Percentiles rank a stretch among this genome's conserved stretches.
Evolutionary conservation across 768 basidiomycete species (phyloP).

Genomic region (Cyathus striatus): DNA sequence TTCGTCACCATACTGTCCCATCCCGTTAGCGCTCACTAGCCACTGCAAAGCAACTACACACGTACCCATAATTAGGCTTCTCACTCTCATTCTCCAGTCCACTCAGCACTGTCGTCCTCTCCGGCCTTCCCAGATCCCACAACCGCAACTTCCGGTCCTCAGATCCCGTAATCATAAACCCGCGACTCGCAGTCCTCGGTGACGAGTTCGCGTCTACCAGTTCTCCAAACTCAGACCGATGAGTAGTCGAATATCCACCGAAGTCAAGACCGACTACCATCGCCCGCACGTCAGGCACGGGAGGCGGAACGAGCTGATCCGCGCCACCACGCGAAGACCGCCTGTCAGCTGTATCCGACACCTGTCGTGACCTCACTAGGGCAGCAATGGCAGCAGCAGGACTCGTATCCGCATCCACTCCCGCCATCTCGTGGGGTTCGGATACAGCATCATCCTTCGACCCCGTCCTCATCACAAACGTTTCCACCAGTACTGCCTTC

Average conservation of each 20-base stretch:
- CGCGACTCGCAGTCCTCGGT: constrained; percentile 42
- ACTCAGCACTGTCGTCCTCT: constrained; percentile 75
- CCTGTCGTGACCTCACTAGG: constrained; percentile 66
- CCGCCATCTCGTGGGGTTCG: constrained; percentile 47
- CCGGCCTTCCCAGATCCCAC: constrained; percentile 78
- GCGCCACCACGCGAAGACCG: constrained; percentile 26
- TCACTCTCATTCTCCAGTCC: constrained; percentile 75
- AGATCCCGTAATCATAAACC: constrained; percentile 84
- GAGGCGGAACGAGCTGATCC: constrained; percentile 33
- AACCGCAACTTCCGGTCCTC: constrained; percentile 84
- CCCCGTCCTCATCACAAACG: constrained; percentile 56
- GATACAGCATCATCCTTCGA: constrained; percentile 41
- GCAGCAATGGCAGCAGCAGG: constrained; percentile 77
- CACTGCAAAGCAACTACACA: constrained; percentile 2
- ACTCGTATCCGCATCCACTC: constrained; percentile 52
- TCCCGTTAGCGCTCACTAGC: background rate
- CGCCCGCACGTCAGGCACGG: constrained; percentile 64
- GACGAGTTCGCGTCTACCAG: constrained; percentile 30
- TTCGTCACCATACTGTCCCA: constrained; percentile 28
- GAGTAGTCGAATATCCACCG: constrained; percentile 56
- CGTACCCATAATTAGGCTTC: constrained; percentile 72
- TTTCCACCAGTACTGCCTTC: constrained; percentile 72
- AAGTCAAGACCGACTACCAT: constrained; percentile 74
- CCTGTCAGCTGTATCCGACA: constrained; percentile 17
- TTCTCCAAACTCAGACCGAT: constrained; percentile 47